Conservation (phyloP, 2,329 filamentous ascomycete species). For the Neospermospora avenae region DNA sequence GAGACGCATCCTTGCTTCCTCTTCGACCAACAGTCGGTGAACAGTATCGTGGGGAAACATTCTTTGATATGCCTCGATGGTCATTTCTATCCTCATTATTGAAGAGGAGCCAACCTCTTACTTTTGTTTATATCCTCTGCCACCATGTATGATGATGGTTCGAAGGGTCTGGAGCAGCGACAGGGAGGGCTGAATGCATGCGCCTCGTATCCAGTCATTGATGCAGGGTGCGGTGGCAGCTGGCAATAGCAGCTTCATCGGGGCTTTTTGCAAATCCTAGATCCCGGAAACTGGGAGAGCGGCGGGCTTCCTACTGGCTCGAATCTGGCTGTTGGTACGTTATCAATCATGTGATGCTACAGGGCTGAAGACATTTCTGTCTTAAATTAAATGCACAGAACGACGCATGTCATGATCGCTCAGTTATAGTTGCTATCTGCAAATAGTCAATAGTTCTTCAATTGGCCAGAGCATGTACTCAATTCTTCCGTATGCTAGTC, state of each 20-base stretch:
- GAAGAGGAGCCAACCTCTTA: no score
- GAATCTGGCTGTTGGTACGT: slow-evolving; percentile 1
- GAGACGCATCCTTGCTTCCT: not conserved
- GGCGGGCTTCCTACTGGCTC: not conserved
- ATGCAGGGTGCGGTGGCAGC: not conserved
- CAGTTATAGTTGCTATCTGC: no score
- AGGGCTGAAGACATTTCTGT: not conserved
- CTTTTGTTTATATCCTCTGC: no score
- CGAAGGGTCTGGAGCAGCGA: no score
- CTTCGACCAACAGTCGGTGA: not conserved
- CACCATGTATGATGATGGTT: no score
- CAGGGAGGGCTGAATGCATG: no score
- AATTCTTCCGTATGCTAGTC: not conserved
- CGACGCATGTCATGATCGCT: not conserved
- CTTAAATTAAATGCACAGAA: not conserved
- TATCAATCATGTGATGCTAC: not conserved
- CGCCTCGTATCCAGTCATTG: not conserved
- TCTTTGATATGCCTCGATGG: not conserved
- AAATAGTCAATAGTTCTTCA: not conserved
- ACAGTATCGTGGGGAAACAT: not conserved
- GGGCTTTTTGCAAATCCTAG: not conserved
- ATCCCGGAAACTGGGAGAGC: not conserved
- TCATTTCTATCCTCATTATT: no score
- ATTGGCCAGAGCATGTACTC: not conserved
- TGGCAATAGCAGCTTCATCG: not conserved